Base-by-base conservation (phyloP, 176 grass and related monocot species). In the Phyllostachys edulis region DNA sequence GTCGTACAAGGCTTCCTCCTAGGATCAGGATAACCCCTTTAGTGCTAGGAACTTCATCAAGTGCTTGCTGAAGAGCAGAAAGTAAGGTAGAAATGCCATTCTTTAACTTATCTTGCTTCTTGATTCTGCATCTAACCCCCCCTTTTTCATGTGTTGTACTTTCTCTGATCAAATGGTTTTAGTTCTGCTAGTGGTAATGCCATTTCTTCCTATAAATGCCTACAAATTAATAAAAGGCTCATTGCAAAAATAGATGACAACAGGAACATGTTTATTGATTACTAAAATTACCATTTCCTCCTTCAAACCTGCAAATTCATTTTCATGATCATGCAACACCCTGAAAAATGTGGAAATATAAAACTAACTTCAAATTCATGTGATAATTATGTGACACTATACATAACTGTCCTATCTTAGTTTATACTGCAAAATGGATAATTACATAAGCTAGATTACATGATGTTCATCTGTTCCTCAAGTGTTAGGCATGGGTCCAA, bases 61-160 rank as follows among this genome's bases (percentile, higher is more conserved):
- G 92, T 72, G 95, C 92, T 61, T 93, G 70, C 84, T 91, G 89
- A 80, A 98, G 77, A 69, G 90, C 70, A 85, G 79, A 91, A 73
- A 93, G 90, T 69, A 92, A 73, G 64, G 63, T 76, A 57, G 92
- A 94, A 52, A 93, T 90, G 67, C 75, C 66, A 67, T 84, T 90
- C 95, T 93, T 98, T 84, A 98, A 88, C 71, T 94, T 98, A 73
- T 94, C 90, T 54, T 89, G 89, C 81, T 90, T 98, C 82, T 91
- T 94, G 70, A 98, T 94, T 67, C 51, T 90, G 46, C 90, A 50
- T 77, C 92, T 94, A 64, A 94, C 79, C 55, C 77, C n/a, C 90
- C 85, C 86, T 93, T 93, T 93, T 94, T 61, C 76, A 90, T 42
- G 56, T 82, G 68, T 88, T 98, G 73, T 94, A 79, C 52, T 93